These are phyloP conservation scores for Aciculosporium take DNA, from an alignment of 2,329 filamentous ascomycete species.

Conservation along the genomic window DNA sequence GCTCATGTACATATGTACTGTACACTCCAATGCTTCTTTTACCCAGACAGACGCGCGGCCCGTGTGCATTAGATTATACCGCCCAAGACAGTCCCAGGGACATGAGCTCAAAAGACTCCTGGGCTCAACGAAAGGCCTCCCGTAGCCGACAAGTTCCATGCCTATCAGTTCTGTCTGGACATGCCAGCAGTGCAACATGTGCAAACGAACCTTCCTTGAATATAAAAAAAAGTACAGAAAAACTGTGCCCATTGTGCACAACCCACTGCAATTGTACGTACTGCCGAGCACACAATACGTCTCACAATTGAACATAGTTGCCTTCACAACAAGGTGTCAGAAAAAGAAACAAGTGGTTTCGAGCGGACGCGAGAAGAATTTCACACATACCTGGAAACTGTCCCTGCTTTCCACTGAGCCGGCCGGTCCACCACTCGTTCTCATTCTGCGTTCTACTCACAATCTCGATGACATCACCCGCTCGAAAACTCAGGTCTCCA, in stretches of 20 bases:
- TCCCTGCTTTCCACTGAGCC: conserved; percentile 62
- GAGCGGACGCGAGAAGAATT: neutral
- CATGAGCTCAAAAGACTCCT: neutral
- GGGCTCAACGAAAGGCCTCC: neutral
- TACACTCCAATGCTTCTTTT: neutral
- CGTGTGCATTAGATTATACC: neutral
- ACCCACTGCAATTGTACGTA: no score
- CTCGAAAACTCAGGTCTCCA: conserved; percentile 78
- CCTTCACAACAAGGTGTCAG: neutral
- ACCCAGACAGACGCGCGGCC: neutral
- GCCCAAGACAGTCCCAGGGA: neutral
- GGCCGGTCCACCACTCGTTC: conserved; percentile 96
- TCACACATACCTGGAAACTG: conserved; percentile 75
- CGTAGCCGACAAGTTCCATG: neutral
- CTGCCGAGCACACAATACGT: neutral
- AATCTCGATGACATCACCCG: conserved; percentile 85
- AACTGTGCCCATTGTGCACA: neutral
- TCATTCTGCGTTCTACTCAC: conserved; percentile 68
- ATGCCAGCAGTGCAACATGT: neutral
- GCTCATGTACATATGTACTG: no score
- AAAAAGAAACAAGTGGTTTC: neutral
- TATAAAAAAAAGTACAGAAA: neutral
- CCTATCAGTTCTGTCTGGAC: neutral
- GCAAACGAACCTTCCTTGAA: neutral
- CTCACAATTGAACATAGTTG: conserved; percentile 7